Evolutionary conservation across 805 yeast species (phyloP).

Genomic region (Yamadazyma olivae): DNA sequence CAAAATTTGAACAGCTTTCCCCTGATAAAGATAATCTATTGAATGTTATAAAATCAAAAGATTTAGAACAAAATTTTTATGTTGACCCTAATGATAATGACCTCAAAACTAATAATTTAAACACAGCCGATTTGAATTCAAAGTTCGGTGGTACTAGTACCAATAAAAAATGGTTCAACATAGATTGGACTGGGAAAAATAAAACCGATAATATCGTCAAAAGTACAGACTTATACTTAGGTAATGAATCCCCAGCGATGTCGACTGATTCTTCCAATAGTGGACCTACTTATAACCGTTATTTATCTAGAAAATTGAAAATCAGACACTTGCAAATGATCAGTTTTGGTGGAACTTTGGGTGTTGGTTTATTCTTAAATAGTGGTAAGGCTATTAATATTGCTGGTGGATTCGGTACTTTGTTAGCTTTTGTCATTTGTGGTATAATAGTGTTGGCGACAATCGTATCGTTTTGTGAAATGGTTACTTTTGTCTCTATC

Average conservation of each 20-base stretch:
- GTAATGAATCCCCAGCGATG: constrained; percentile 4
- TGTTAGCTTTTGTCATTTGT: constrained; percentile 61
- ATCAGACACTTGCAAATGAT: constrained; percentile 74
- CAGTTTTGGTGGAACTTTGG: constrained; percentile 75
- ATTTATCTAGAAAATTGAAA: constrained; percentile 55
- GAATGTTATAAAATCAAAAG: constrained; percentile 21
- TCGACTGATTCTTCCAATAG: constrained; percentile 8
- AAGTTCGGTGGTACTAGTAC: constrained; percentile 2
- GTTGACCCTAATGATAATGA: constrained; percentile 9
- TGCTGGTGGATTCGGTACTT: constrained; percentile 76
- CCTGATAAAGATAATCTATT: constrained; percentile 20
- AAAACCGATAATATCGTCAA: constrained; percentile 4
- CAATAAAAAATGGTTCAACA: constrained; percentile 14
- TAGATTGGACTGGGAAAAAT: constrained; percentile 10
- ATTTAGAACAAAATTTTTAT: constrained; percentile 26
- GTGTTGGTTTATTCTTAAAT: constrained; percentile 69
- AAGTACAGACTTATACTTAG: constrained; percentile 6
- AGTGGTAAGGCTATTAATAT: constrained; percentile 71
- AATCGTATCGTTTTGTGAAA: constrained; percentile 74
- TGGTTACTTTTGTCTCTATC: constrained; percentile 76
- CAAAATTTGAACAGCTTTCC: constrained; percentile 13
- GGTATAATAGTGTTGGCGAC: constrained; percentile 68
- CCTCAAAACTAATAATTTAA: neutral
- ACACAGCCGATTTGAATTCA: constrained; percentile 2
- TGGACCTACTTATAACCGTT: constrained; percentile 8